Evolutionary conservation across 2,329 filamentous ascomycete genomes (phyloP).

Genomic region (Cladosporium sp.): DNA sequence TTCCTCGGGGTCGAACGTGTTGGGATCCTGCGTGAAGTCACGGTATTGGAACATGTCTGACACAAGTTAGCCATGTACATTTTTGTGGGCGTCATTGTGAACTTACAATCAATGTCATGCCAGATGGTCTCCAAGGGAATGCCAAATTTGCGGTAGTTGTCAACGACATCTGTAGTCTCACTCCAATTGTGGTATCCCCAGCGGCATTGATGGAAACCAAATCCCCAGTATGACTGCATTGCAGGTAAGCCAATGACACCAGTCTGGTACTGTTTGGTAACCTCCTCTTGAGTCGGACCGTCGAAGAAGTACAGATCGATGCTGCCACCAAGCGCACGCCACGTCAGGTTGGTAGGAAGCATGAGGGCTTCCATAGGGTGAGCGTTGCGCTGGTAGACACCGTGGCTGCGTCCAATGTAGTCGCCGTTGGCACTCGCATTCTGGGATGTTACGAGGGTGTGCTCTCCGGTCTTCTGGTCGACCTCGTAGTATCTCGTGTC

Average conservation of each 20-base stretch:
- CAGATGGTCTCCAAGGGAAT: slow-evolving; percentile 54
- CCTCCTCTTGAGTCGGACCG: slow-evolving; percentile 63
- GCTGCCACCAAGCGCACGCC: slow-evolving; percentile 68
- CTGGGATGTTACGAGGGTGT: slow-evolving; percentile 51
- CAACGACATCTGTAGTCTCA: slow-evolving; percentile 54
- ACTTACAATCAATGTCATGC: slow-evolving; percentile 39
- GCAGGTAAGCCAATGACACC: slow-evolving; percentile 62
- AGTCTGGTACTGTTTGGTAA: slow-evolving; percentile 65
- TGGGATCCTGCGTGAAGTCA: slow-evolving; percentile 54
- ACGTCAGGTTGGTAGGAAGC: slow-evolving; percentile 60
- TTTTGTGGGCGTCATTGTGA: slow-evolving; percentile 20
- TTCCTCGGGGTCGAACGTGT: slow-evolving; percentile 47
- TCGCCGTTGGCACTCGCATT: slow-evolving; percentile 48
- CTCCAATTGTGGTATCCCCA: slow-evolving; percentile 78
- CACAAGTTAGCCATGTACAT: slow-evolving; percentile 24
- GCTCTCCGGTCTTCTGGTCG: slow-evolving; percentile 38
- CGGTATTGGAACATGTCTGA: slow-evolving; percentile 55
- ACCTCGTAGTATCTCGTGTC: slow-evolving; percentile 71
- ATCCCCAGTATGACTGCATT: slow-evolving; percentile 67
- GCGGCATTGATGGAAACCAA: slow-evolving; percentile 78
- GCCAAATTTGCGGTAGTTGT: slow-evolving; percentile 49
- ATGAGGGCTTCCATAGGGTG: slow-evolving; percentile 72
- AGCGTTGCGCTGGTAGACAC: slow-evolving; percentile 70
- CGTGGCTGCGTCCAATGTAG: slow-evolving; percentile 67
- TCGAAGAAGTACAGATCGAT: slow-evolving; percentile 77